Percentiles rank a stretch among this genome's conserved stretches.
These are phyloP conservation scores for Setaria viridis DNA, from an alignment of 202 grass and related monocot species.

Conservation along the genomic window DNA sequence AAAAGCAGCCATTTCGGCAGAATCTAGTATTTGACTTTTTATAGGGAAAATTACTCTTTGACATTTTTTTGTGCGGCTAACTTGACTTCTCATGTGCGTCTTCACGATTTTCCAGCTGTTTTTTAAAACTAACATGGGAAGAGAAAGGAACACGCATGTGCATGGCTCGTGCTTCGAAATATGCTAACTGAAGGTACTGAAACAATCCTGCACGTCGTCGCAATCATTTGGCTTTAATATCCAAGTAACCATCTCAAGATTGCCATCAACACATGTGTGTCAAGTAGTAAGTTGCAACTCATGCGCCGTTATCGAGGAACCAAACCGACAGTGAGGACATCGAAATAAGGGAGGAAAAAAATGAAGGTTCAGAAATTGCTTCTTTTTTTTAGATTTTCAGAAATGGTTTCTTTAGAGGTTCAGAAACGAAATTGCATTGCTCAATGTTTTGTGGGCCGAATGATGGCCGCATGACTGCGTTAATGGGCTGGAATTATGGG, in stretches of 20 bases:
- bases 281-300: background rate
- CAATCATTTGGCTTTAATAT: constrained; percentile 38
- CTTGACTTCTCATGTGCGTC: constrained; percentile 26
- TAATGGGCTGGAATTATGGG: too few species aligned
- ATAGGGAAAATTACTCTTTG: background rate
- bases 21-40: constrained; percentile 45
- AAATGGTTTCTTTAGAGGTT: too few species aligned
- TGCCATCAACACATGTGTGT: background rate
- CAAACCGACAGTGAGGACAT: background rate
- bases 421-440: background rate
- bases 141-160: constrained; percentile 3
- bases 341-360: background rate
- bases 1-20: background rate
- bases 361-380: background rate
- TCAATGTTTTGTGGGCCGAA: background rate
- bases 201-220: constrained; percentile 8
- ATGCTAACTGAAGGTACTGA: constrained; percentile 1
- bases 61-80: background rate
- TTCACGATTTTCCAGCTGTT: background rate
- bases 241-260: background rate
- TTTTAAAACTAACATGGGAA: background rate
- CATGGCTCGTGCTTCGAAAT: constrained; percentile 20
- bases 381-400: background rate
- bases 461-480: too few species aligned
- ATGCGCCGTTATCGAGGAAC: background rate